Percentiles rank a stretch among this genome's conserved stretches.
These are phyloP conservation scores for Dactylonectria macrodidyma DNA, from an alignment of 2,329 filamentous ascomycete genomes.

Conservation along the genomic window DNA sequence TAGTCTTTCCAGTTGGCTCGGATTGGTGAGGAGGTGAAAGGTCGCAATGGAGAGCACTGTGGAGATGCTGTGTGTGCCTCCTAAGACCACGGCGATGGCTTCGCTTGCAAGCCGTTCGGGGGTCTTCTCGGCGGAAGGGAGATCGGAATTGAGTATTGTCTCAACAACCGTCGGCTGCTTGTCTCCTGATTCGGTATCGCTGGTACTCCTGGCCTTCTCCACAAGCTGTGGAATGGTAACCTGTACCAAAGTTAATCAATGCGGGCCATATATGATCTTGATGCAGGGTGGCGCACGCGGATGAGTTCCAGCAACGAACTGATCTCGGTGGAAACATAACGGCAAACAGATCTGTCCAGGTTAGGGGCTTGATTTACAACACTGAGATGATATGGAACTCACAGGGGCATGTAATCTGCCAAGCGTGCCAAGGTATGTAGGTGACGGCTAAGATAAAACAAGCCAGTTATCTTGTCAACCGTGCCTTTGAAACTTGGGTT, in stretches of 20 bases:
- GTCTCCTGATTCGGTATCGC: background rate
- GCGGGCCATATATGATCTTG: background rate
- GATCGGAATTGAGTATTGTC: constrained; percentile 48
- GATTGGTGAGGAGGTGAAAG: constrained; percentile 53
- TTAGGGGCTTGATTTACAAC: background rate
- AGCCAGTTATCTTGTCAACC: constrained; percentile 10
- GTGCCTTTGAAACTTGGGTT: constrained; percentile 18
- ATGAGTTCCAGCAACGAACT: constrained; percentile 12
- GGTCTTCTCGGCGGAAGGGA: constrained; percentile 55
- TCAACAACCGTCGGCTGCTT: constrained; percentile 33
- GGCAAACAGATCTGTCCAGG: constrained; percentile 7
- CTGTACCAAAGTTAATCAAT: constrained; percentile 3
- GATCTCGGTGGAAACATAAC: constrained; percentile 11
- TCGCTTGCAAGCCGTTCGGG: constrained; percentile 52
- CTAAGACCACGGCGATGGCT: constrained; percentile 51
- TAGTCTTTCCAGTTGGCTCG: constrained; percentile 45
- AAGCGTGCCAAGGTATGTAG: constrained; percentile 10
- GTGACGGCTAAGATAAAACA: constrained; percentile 20
- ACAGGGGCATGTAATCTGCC: constrained; percentile 12
- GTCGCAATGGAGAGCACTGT: constrained; percentile 50
- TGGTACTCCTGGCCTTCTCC: constrained; percentile 1
- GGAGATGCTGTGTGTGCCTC: constrained; percentile 54
- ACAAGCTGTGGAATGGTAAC: constrained; percentile 14
- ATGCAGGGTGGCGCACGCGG: constrained; percentile 1
- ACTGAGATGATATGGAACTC: background rate